Percentiles rank a stretch among this genome's conserved stretches.
Conservation (phyloP, 495 filamentous ascomycete genomes). For the Collariella sp. region DNA sequence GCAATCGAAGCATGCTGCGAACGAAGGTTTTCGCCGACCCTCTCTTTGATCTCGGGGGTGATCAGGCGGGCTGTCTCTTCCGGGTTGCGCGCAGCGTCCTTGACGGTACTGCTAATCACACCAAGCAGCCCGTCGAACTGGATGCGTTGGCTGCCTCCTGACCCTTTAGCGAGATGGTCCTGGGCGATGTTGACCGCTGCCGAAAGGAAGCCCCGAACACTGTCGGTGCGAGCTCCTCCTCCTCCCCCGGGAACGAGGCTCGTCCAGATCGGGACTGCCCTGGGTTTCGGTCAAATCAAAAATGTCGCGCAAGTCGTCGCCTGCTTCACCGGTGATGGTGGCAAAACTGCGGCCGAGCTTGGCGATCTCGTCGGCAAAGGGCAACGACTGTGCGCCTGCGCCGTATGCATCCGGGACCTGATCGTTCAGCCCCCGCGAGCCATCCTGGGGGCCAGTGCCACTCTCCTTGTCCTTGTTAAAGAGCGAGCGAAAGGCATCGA, state of each 20-base stretch:
- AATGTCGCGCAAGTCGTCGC: conserved; percentile 29
- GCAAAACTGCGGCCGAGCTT: conserved; percentile 24
- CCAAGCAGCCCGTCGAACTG: conserved; percentile 29
- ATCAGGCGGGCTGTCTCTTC: conserved; percentile 31
- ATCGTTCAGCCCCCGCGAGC: conserved; percentile 15
- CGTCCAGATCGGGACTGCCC: not conserved
- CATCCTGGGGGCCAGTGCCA: not conserved
- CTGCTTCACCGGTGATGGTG: conserved; percentile 20
- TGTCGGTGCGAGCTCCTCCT: conserved; percentile 4
- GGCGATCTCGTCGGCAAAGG: conserved; percentile 31
- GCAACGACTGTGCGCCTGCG: conserved; percentile 23
- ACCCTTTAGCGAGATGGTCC: conserved; percentile 18
- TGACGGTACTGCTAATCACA: conserved; percentile 27
- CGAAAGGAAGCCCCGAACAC: conserved; percentile 23
- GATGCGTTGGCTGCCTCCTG: conserved; percentile 16
- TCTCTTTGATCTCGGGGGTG: conserved; percentile 30
- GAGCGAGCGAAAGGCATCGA: conserved; percentile 28
- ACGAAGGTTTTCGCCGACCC: conserved; percentile 21
- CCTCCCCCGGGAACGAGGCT: conserved; percentile 11
- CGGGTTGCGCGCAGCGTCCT: conserved; percentile 26
- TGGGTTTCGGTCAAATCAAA: conserved; percentile 25
- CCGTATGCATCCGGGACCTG: conserved; percentile 25
- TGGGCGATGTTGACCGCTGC: conserved; percentile 26
- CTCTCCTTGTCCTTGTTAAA: conserved; percentile 21
- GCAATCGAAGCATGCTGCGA: conserved; percentile 27